Evolutionary conservation across 208 protist species (phyloP), one percentile per base, ranked within the genome.

Genomic region (Leishmania guyanensis): DNA sequence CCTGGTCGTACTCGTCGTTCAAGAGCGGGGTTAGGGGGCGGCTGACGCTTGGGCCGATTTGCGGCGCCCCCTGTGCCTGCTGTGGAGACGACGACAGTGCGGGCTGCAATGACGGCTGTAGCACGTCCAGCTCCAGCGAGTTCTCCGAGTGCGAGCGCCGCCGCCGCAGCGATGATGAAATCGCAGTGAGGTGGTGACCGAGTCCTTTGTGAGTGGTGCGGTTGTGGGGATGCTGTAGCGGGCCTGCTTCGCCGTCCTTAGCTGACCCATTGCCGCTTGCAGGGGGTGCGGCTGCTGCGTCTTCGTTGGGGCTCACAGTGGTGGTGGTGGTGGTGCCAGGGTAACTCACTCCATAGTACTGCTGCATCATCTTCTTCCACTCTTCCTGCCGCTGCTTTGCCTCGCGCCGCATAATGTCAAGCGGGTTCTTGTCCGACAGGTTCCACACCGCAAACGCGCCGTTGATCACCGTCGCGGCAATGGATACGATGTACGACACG

Each of bases 401-500:
- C 82, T 89, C 82, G 66, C 79, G 84, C 75, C 95, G 14, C 68
- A 94, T 75, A 53, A 66, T 64, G 53, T 95, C 84, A 6, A 85
- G 84, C 50, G 94, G 94, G 77, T 94, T 94, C 60, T 94, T 68
- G 68, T 87, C 85, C 14, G 73, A 81, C 53, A 92, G 75, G 70
- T 95, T 90, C 73, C 79, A 86, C 56, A 92, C 43, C 8, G 90
- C 85, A 26, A 93, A 85, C 50, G 95, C 17, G 0, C 73, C 68
- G 79, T 95, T 95, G 62, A 93, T 77, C 53, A 81, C 77, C 3
- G 80, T 81, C 36, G 92, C 53, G 53, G 26, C 71, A 2, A 95
- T 77, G 20, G 92, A 91, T n/a, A 89, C 68, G 48, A 90, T 90
- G 82, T 90, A 94, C 3, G 87, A 91, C 14, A 95, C 84, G 54